Evolutionary conservation across 768 basidiomycete species (phyloP), one percentile per base, ranked within the genome.

Genomic region (Jaapia argillacea): DNA sequence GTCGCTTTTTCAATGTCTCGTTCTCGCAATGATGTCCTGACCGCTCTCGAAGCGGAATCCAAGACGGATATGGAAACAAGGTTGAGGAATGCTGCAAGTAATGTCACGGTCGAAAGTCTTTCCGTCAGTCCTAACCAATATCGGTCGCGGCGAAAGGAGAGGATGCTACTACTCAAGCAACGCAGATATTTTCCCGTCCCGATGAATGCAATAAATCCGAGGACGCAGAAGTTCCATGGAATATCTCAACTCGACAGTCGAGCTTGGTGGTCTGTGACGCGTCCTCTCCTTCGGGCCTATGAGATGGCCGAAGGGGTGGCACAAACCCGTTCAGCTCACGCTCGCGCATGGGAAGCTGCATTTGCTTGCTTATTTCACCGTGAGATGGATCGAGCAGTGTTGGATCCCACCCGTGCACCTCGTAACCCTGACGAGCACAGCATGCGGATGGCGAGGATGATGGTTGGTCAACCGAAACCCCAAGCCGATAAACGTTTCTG

Each of bases 271-370:
- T 61, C 49, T 33, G 54, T 55, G 3, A 66, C 67, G 22, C 46
- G 59, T 5, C 55, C 51, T 4, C 48, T 79, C 22, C 54, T 65
- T 23, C 48, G 22, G 2, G 61, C 64, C 0, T 79, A 82, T 49
- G 54, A 44, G 6, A 52, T 63, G 14, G 66, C 67, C 7, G 50
- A 60, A 6, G 57, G 57, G 23, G 56, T 80, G 6, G 63, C 75
- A 0, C 49, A 53, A 12, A 74, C 62, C 24, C 74, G 76, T 4
- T 72, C 73, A 7, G 69, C 80, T 0, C 79, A 84, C 48, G 59
- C 59, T 5, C 58, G 68, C 24, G 80, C 81, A 1, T 83, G 76
- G 71, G 72, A 84, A 42, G 70, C 75, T 0, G 73, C 80, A 0
- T 66, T 76, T 47, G 66, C 77, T 0, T 70, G 58, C 45, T 59